These are phyloP conservation scores for Termitomyces sp. DNA, from an alignment of 768 basidiomycete species.

Conservation along the genomic window DNA sequence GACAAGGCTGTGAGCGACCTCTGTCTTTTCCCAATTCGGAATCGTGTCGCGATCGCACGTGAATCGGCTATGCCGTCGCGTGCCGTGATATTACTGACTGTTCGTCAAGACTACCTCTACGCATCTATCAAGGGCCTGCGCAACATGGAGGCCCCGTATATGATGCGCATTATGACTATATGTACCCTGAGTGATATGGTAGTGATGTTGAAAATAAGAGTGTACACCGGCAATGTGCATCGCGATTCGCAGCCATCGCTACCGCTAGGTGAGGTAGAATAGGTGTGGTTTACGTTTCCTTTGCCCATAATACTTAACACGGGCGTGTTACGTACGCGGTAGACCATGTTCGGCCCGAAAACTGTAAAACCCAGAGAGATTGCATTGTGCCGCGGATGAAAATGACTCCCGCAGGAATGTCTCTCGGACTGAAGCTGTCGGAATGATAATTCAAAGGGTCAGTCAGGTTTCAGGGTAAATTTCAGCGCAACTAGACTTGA, in stretches of 20 bases:
- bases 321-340: neutral
- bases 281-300: neutral
- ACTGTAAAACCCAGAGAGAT: neutral
- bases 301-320: neutral
- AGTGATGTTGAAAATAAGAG: neutral
- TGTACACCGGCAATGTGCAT: neutral
- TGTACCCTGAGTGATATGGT: neutral
- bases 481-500: neutral
- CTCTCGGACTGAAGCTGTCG: neutral
- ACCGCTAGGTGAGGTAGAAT: neutral
- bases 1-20: neutral
- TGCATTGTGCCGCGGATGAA: neutral
- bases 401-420: slow-evolving; percentile 2
- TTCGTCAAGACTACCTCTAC: neutral
- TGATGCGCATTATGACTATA: neutral
- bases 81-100: neutral
- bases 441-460: neutral
- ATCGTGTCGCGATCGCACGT: neutral
- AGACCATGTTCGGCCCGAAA: neutral
- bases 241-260: too few species aligned
- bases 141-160: neutral
- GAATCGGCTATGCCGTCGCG: neutral
- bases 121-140: neutral
- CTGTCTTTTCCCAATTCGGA: neutral
- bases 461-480: neutral